A percentile compares a stretch with the other conserved stretches of the same genome.
phyloP scores from a whole-genome alignment of 768 basidiomycete species.

The Chalciporus sphaerocephalus region DNA sequence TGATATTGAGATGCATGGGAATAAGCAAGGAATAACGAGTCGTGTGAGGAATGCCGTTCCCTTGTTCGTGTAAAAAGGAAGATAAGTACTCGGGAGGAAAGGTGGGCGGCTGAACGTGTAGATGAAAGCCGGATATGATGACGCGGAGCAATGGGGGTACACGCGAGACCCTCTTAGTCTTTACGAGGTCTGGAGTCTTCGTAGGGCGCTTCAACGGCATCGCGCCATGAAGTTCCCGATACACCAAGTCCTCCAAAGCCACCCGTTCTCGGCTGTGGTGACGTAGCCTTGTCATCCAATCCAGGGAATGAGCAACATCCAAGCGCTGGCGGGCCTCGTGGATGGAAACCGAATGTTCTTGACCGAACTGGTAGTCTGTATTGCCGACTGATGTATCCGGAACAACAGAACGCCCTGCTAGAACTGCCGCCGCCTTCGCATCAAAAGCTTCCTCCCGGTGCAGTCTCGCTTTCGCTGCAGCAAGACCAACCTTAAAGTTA shows the following conservation, averaged over 20 bases:
- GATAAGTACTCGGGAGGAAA: slow-evolving; percentile 53
- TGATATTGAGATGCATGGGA: slow-evolving; percentile 74
- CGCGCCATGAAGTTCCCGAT: slow-evolving; percentile 43
- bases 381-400: slow-evolving; percentile 35
- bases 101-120: slow-evolving; percentile 56
- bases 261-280: slow-evolving; percentile 44
- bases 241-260: slow-evolving; percentile 44
- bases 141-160: slow-evolving; percentile 70
- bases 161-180: slow-evolving; percentile 31
- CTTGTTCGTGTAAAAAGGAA: slow-evolving; percentile 63
- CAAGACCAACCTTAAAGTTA: slow-evolving; percentile 67
- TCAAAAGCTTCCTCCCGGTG: slow-evolving; percentile 79
- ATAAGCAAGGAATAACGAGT: slow-evolving; percentile 76
- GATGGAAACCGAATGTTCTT: slow-evolving; percentile 62
- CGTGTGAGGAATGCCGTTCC: slow-evolving; percentile 61
- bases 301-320: slow-evolving; percentile 61
- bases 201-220: slow-evolving; percentile 28
- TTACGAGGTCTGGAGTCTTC: slow-evolving; percentile 43
- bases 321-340: slow-evolving; percentile 69
- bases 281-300: slow-evolving; percentile 63
- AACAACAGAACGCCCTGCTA: slow-evolving; percentile 26
- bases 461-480: slow-evolving; percentile 64
- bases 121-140: slow-evolving; percentile 51
- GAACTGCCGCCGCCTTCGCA: slow-evolving; percentile 70
- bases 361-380: slow-evolving; percentile 59